These are phyloP conservation scores for Fusarium dlaminii DNA, from an alignment of 2,329 filamentous ascomycete species.

Conservation along the genomic window DNA sequence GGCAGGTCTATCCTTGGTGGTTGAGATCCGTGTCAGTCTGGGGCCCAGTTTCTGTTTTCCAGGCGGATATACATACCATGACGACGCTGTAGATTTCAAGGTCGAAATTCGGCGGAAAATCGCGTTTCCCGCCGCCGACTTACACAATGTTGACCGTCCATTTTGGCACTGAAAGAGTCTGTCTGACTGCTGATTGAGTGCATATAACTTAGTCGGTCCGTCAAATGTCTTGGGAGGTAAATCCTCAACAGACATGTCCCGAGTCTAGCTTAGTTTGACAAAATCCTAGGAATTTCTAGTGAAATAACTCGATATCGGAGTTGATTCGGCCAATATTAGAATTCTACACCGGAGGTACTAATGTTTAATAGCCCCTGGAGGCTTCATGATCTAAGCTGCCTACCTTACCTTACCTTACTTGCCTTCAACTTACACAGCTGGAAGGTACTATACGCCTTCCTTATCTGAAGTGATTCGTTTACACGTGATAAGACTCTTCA, in stretches of 20 bases:
- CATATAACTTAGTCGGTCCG: not conserved
- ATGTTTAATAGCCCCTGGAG: not conserved
- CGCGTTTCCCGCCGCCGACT: not conserved
- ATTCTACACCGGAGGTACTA: not conserved
- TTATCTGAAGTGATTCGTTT: not conserved
- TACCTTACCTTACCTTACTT: not conserved
- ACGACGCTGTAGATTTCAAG: not conserved
- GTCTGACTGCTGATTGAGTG: not conserved
- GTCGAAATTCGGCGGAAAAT: not conserved
- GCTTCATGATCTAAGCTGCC: not conserved
- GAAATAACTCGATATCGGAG: not conserved
- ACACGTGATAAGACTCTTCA: not conserved
- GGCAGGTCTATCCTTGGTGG: slow-evolving; percentile 28
- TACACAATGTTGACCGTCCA: not conserved
- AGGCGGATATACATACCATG: not conserved
- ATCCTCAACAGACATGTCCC: not conserved
- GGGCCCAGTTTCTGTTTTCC: not conserved
- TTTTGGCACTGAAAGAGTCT: not conserved
- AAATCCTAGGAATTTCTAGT: not conserved
- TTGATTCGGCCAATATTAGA: not conserved
- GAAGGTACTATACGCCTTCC: slow-evolving; percentile 13
- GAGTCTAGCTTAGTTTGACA: not conserved
- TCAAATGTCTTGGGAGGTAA: not conserved
- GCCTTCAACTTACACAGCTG: slow-evolving; percentile 3
- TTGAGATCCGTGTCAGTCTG: not conserved